Evolutionary conservation across 129 eudicot genomes (phyloP).

Genomic region (Scalesia atractyloides): DNA sequence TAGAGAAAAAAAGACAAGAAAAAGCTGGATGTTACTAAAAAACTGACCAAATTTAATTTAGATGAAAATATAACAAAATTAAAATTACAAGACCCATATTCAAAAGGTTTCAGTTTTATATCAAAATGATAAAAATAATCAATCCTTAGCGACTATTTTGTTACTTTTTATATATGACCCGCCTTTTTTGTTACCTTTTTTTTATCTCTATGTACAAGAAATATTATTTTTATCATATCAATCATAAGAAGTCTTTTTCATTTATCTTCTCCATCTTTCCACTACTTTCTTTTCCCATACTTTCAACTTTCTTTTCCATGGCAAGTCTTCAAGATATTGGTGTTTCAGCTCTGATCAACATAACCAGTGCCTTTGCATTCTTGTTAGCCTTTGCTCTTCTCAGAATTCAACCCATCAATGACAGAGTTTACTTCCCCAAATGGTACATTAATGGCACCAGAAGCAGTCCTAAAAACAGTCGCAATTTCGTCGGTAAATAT

Average conservation of each 20-base stretch:
- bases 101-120: too few species aligned
- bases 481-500: slow-evolving; percentile 77
- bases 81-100: too few species aligned
- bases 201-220: too few species aligned
- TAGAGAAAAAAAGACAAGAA: too few species aligned
- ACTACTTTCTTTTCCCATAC: slow-evolving; percentile 11
- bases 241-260: slow-evolving; percentile 28
- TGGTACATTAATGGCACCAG: slow-evolving; percentile 85
- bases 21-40: too few species aligned
- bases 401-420: slow-evolving; percentile 89
- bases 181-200: too few species aligned
- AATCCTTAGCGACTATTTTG: too few species aligned
- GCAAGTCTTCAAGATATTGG: slow-evolving; percentile 92
- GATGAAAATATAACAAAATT: too few species aligned
- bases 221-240: background rate
- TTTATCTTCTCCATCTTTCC: slow-evolving; percentile 14
- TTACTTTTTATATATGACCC: too few species aligned
- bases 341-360: slow-evolving; percentile 75
- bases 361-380: slow-evolving; percentile 75
- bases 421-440: slow-evolving; percentile 94
- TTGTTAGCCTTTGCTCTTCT: slow-evolving; percentile 85
- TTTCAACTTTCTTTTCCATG: slow-evolving; percentile 43
- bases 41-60: too few species aligned
- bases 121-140: too few species aligned
- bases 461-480: slow-evolving; percentile 49